Evolutionary conservation across 495 filamentous ascomycete species (phyloP).

Genomic region (Durotheca rogersii): DNA sequence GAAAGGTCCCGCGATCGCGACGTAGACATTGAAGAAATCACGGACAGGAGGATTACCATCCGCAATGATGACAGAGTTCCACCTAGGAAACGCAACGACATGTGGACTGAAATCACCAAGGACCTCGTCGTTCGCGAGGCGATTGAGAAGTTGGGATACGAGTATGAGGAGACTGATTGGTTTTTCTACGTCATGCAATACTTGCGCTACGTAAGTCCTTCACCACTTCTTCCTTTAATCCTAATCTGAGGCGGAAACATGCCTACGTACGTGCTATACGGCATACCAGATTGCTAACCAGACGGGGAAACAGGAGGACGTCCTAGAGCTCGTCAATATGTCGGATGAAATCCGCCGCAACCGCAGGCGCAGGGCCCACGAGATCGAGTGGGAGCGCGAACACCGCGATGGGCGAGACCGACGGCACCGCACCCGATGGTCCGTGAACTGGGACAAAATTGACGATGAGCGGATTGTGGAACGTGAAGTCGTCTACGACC

Average conservation of each 20-base stretch:
- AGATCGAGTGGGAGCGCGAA: conserved; percentile 79
- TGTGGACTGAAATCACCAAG: conserved; percentile 98
- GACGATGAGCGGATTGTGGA: conserved; percentile 61
- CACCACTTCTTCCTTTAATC: neutral
- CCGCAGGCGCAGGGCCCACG: conserved; percentile 72
- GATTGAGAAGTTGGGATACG: conserved; percentile 79
- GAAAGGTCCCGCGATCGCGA: conserved; percentile 41
- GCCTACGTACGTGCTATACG: neutral
- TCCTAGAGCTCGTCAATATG: conserved; percentile 75
- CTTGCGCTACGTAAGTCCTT: conserved; percentile 72
- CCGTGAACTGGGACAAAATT: conserved; percentile 37
- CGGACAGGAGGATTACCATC: conserved; percentile 46
- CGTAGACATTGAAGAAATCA: conserved; percentile 47
- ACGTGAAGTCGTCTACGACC: conserved; percentile 58
- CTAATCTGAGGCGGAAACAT: conserved; percentile 8
- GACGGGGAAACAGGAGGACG: conserved; percentile 72
- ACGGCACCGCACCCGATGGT: conserved; percentile 44
- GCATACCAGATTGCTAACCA: conserved; percentile 22
- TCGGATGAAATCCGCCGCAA: conserved; percentile 78
- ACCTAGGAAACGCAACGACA: conserved; percentile 57
- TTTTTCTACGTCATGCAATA: conserved; percentile 95
- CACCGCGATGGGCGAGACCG: conserved; percentile 65
- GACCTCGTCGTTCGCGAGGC: conserved; percentile 87
- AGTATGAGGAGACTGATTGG: conserved; percentile 84
- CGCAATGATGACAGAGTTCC: conserved; percentile 32